Base-by-base conservation (phyloP, 768 basidiomycete species). In the Amanita rubescens region DNA sequence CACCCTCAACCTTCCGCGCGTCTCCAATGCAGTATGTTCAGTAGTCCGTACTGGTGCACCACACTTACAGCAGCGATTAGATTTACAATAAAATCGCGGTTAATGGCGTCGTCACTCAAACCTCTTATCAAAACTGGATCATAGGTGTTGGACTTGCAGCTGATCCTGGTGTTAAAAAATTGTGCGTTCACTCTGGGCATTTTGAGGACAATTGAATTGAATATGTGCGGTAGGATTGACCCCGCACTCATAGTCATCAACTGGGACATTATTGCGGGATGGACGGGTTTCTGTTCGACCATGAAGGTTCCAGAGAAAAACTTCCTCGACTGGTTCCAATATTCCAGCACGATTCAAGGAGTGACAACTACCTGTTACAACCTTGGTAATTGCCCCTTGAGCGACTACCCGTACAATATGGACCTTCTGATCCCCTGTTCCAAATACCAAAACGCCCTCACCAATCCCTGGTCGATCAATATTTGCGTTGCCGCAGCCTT, bases 261-360 rank as follows among this genome's bases (percentile, higher is more conserved):
- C 48, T 57, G 54, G 22, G 56, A 57, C 22, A 54, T 53, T 24
- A 57, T 57, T 19, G 24, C 45, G 12, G 56, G 52, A 9, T 57
- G 56, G 53, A 54, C 56, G 15, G 53, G 53, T 24, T 54, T 54
- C 41, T 57, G 56, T 25, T 54, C 53, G 19, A 54, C 46, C 1
- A 48, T 34, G 6, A 43, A 9, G 15, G 50, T 57, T 11, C 56
- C 56, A 2, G 46, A 50, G 24, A 22, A 51, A 3, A 57, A 57
- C 27, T 57, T 57, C 56, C 47, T 57, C 5, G 56, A 57, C 45
- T 57, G 56, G 56, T 57, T 57, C 53, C 56, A 57, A 41, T 57
- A 50, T 25, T 57, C 46, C 3, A 57, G 56, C 34, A 54, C 42
- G 3, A 48, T 47, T 22, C 11, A 6, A 10, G 53, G 53, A 1